Percentiles rank a stretch among this genome's conserved stretches.
Conservation (phyloP, 2,329 filamentous ascomycete genomes). For the Capronia americana region DNA sequence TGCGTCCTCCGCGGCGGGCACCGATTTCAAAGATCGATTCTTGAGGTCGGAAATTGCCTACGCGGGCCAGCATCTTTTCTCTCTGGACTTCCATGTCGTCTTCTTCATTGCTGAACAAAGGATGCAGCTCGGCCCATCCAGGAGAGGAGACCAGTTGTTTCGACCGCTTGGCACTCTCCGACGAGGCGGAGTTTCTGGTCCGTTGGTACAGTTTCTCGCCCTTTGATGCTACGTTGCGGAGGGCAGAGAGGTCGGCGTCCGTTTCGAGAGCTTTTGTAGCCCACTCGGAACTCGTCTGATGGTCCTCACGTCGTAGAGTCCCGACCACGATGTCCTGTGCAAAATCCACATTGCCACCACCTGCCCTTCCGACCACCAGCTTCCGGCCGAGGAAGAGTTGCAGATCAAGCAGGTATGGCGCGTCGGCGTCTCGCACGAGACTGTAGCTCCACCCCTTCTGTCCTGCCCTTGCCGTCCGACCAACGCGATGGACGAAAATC, state of each 20-base stretch:
- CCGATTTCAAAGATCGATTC: slow-evolving; percentile 98
- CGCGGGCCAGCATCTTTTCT: slow-evolving; percentile 83
- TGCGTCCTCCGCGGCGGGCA: slow-evolving; percentile 73
- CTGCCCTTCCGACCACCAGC: slow-evolving; percentile 73
- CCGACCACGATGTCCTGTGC: slow-evolving; percentile 85
- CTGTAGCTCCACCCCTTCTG: slow-evolving; percentile 95
- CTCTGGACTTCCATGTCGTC: slow-evolving; percentile 72
- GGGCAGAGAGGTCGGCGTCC: slow-evolving; percentile 71
- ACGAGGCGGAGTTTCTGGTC: slow-evolving; percentile 87
- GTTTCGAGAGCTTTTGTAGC: slow-evolving; percentile 78
- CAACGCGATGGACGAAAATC: slow-evolving; percentile 94
- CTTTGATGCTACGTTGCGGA: slow-evolving; percentile 78
- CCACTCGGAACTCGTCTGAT: slow-evolving; percentile 82
- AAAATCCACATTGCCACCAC: slow-evolving; percentile 68
- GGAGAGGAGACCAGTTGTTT: slow-evolving; percentile 76
- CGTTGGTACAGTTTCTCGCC: slow-evolving; percentile 92
- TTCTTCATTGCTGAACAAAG: slow-evolving; percentile 76
- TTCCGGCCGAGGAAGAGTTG: slow-evolving; percentile 92
- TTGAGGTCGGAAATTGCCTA: slow-evolving; percentile 84
- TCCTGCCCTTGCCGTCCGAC: slow-evolving; percentile 92
- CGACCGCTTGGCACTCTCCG: slow-evolving; percentile 85
- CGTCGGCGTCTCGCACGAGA: slow-evolving; percentile 83
- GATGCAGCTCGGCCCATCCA: slow-evolving; percentile 76
- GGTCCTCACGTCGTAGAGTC: slow-evolving; percentile 70
- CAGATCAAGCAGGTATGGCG: slow-evolving; percentile 89